phyloP scores from a whole-genome alignment of 306 rosid genomes.

The Spatholobus suberectus region DNA sequence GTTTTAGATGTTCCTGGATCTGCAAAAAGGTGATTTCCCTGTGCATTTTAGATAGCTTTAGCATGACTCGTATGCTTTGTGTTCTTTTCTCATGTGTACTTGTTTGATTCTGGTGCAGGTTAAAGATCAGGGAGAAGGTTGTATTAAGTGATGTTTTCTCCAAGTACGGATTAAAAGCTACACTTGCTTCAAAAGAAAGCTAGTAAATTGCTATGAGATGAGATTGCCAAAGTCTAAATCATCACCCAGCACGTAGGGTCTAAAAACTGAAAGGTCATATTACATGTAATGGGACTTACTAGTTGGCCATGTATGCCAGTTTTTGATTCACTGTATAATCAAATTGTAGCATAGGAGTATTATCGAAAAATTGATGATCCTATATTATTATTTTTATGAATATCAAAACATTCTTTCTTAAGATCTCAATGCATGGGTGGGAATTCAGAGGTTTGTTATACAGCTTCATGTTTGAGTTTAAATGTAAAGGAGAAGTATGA shows the following conservation, averaged over 20 bases:
- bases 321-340: slow-evolving; percentile 31
- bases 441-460: neutral
- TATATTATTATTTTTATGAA: slow-evolving; percentile 23
- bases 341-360: slow-evolving; percentile 14
- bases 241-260: neutral
- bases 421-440: slow-evolving; percentile 1
- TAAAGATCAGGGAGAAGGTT: slow-evolving; percentile 87
- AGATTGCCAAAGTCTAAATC: slow-evolving; percentile 1
- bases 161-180: slow-evolving; percentile 70
- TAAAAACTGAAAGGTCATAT: neutral
- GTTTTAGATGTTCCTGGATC: slow-evolving; percentile 65
- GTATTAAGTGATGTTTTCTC: slow-evolving; percentile 76
- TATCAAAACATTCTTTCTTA: slow-evolving; percentile 21
- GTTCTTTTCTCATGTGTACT: slow-evolving; percentile 10
- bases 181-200: slow-evolving; percentile 46
- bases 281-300: slow-evolving; percentile 11
- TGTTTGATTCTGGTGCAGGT: slow-evolving; percentile 60
- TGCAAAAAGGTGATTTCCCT: slow-evolving; percentile 66
- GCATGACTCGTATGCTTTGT: neutral
- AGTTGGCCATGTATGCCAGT: slow-evolving; percentile 16
- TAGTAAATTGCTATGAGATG: slow-evolving; percentile 18
- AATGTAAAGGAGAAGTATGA: neutral
- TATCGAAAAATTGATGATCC: neutral
- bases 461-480: neutral
- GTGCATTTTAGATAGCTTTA: slow-evolving; percentile 5